Conservation (phyloP, 2,329 filamentous ascomycete genomes). For the Neofusicoccum parvum region DNA sequence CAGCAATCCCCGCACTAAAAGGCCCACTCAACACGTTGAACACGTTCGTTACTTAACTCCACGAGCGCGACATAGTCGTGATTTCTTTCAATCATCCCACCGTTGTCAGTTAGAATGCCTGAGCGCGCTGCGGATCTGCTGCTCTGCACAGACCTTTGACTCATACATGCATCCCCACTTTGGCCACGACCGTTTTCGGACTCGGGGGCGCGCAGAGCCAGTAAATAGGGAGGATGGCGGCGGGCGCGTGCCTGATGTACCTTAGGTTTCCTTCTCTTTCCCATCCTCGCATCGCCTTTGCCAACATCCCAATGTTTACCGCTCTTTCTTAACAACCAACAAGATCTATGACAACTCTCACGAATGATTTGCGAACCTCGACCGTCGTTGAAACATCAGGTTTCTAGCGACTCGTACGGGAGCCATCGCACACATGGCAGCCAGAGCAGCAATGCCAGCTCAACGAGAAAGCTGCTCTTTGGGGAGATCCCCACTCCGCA, state of each 20-base stretch:
- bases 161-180: constrained; percentile 44
- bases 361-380: constrained; percentile 39
- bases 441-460: constrained; percentile 39
- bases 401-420: constrained; percentile 21
- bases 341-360: constrained; percentile 23
- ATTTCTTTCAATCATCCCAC: constrained; percentile 28
- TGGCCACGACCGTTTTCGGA: constrained; percentile 10
- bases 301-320: constrained; percentile 17
- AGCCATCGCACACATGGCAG: constrained; percentile 33
- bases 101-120: constrained; percentile 35
- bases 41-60: constrained; percentile 15
- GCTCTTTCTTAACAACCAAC: not conserved
- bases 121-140: constrained; percentile 23
- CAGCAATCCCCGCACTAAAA: not conserved
- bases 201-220: constrained; percentile 6
- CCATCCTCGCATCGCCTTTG: constrained; percentile 3
- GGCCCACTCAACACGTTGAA: constrained; percentile 13
- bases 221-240: constrained; percentile 26
- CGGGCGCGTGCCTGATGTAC: constrained; percentile 34
- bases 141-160: constrained; percentile 35
- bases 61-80: constrained; percentile 45
- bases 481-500: constrained; percentile 52
- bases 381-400: constrained; percentile 29
- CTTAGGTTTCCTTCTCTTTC: constrained; percentile 29
- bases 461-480: constrained; percentile 47